These are phyloP conservation scores for Halophytophthora batemanensis DNA, from an alignment of 352 stramenopile genomes.

Conservation along the genomic window DNA sequence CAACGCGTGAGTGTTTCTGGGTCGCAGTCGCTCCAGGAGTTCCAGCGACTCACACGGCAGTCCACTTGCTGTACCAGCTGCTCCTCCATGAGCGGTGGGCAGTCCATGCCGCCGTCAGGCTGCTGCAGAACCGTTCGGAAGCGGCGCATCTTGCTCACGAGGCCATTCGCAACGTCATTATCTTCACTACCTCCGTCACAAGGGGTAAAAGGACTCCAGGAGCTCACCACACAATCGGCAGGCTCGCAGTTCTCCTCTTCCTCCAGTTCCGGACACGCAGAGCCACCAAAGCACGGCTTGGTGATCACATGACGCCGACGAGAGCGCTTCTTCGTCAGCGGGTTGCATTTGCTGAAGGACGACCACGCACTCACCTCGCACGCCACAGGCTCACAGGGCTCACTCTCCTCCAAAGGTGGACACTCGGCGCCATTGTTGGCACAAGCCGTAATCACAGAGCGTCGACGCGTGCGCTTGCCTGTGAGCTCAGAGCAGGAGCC, in stretches of 20 bases:
- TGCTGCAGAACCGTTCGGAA: slow-evolving; percentile 38
- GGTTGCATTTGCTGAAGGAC: slow-evolving; percentile 34
- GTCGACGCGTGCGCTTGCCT: slow-evolving; percentile 35
- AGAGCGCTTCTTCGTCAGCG: slow-evolving; percentile 30
- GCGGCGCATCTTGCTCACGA: slow-evolving; percentile 27
- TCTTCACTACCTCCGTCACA: slow-evolving; percentile 22
- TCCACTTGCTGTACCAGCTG: slow-evolving; percentile 37
- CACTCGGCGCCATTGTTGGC: slow-evolving; percentile 41
- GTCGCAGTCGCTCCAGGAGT: slow-evolving; percentile 31
- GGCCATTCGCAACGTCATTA: slow-evolving; percentile 2
- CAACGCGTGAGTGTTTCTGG: slow-evolving; percentile 13
- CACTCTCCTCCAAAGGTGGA: slow-evolving; percentile 28
- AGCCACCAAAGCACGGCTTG: slow-evolving; percentile 28
- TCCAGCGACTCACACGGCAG: slow-evolving; percentile 40
- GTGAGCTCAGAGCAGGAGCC: slow-evolving; percentile 34
- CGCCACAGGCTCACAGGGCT: slow-evolving; percentile 39
- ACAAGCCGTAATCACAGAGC: slow-evolving; percentile 22
- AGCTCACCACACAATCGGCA: slow-evolving; percentile 41
- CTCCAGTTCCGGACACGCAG: slow-evolving; percentile 28
- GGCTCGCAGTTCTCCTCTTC: slow-evolving; percentile 33
- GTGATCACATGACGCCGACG: slow-evolving; percentile 36
- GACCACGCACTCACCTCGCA: slow-evolving; percentile 46
- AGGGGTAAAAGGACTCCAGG: slow-evolving; percentile 49
- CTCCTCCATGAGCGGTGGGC: slow-evolving; percentile 44
- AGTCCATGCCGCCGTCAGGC: slow-evolving; percentile 36